Evolutionary conservation across 2,329 filamentous ascomycete species (phyloP).

Genomic region (Penicillium sp.): DNA sequence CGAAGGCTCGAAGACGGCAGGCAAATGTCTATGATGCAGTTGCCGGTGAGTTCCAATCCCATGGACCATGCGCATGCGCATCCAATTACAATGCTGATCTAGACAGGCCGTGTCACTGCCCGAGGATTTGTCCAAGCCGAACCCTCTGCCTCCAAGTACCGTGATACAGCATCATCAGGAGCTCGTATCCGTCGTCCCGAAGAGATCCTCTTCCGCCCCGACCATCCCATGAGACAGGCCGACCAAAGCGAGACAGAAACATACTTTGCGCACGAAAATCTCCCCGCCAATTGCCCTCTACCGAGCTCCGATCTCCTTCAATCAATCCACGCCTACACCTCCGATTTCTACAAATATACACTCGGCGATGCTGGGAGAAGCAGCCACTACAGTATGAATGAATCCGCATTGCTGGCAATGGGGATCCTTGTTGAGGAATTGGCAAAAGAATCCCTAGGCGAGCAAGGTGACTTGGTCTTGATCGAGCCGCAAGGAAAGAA

Average conservation of each 20-base stretch:
- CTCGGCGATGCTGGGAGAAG: conserved; percentile 37
- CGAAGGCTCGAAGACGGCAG: conserved; percentile 29
- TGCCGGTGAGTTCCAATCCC: conserved; percentile 48
- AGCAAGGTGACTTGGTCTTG: conserved; percentile 63
- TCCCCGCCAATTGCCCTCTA: conserved; percentile 47
- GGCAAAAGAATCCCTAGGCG: conserved; percentile 55
- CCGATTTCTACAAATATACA: conserved; percentile 57
- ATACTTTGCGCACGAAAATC: conserved; percentile 57
- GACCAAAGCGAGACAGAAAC: conserved; percentile 59
- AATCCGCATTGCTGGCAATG: conserved; percentile 64
- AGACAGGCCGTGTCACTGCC: conserved; percentile 51
- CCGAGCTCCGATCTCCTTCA: conserved; percentile 63
- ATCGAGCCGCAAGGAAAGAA: conserved; percentile 46
- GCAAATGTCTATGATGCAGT: conserved; percentile 63
- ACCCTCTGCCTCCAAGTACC: conserved; percentile 33
- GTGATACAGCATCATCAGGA: conserved; percentile 40
- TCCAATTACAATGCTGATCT: not conserved
- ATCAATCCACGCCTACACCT: conserved; percentile 60
- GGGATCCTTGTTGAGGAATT: conserved; percentile 66
- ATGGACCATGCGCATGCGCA: conserved; percentile 4
- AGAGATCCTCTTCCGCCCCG: conserved; percentile 61
- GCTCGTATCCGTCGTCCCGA: conserved; percentile 56
- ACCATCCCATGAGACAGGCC: conserved; percentile 47
- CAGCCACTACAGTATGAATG: conserved; percentile 61
- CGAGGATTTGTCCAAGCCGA: conserved; percentile 38